A percentile compares a stretch with the other conserved stretches of the same genome.
These are phyloP conservation scores for Carpediemonas membranifera DNA, from an alignment of 78 protist species.

Conservation along the genomic window DNA sequence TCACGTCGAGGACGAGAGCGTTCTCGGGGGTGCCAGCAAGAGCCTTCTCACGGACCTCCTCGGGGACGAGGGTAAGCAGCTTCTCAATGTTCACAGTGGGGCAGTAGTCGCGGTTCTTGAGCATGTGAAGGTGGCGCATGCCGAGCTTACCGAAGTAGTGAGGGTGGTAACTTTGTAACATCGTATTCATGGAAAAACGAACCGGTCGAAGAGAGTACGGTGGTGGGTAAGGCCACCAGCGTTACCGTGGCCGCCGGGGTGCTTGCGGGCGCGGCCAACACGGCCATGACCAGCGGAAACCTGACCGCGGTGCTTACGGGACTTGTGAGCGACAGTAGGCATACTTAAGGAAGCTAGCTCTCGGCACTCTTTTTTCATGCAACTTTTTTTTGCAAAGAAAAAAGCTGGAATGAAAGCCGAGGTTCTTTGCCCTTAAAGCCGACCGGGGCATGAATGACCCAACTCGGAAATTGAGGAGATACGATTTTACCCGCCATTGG, in stretches of 20 bases:
- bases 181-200: too few relatives aligned
- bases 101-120: constrained; percentile 45
- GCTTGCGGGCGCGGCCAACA: constrained; percentile 91
- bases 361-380: too few relatives aligned
- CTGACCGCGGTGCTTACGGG: constrained; percentile 41
- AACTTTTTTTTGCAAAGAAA: too few relatives aligned
- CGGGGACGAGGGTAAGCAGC: constrained; percentile 80
- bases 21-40: constrained; percentile 31
- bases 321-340: not conserved
- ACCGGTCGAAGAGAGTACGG: constrained; percentile 81
- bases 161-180: too few relatives aligned
- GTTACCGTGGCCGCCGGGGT: constrained; percentile 98
- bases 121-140: constrained; percentile 87
- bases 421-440: too few relatives aligned
- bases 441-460: too few relatives aligned
- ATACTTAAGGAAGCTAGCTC: too few relatives aligned
- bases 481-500: too few relatives aligned
- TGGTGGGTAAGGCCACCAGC: constrained; percentile 98
- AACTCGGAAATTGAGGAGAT: too few relatives aligned
- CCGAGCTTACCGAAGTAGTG: constrained; percentile 99
- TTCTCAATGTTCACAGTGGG: constrained; percentile 86
- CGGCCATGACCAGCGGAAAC: constrained; percentile 83
- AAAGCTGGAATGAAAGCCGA: too few relatives aligned
- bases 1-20: constrained; percentile 88
- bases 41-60: constrained; percentile 33